Conservation (phyloP, 164 flowering plant species). For the Umbellularia californica region DNA sequence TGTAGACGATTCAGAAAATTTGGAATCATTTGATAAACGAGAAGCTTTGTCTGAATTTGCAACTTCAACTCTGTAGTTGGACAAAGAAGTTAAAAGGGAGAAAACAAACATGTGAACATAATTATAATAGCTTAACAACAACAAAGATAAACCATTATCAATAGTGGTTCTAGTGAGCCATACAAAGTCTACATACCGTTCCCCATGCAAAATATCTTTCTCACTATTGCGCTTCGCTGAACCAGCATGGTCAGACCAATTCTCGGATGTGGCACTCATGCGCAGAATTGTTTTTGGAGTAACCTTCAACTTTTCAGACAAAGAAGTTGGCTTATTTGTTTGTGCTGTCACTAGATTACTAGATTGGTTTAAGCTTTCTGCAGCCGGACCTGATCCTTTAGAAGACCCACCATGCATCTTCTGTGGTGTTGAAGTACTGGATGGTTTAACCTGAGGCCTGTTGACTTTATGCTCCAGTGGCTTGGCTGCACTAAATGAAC, state of each 20-base stretch:
- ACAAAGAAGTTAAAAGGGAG: background rate
- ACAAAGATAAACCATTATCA: too few species aligned
- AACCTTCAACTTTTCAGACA: conserved; percentile 42
- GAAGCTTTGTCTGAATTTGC: conserved; percentile 30
- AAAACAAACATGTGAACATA: conserved; percentile 1
- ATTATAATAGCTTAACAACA: background rate
- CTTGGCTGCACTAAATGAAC: conserved; percentile 19
- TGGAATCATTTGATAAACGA: conserved; percentile 33
- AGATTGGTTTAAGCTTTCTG: conserved; percentile 33
- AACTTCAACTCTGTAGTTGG: conserved; percentile 33
- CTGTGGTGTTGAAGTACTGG: conserved; percentile 26
- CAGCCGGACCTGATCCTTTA: conserved; percentile 24
- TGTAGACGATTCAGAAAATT: conserved; percentile 41
- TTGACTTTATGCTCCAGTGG: conserved; percentile 29
- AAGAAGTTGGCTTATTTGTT: conserved; percentile 33
- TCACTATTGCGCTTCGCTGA: conserved; percentile 23
- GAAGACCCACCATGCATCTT: conserved; percentile 27
- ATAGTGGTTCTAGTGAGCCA: background rate
- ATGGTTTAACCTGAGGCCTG: conserved; percentile 34
- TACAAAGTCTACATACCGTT: conserved; percentile 31
- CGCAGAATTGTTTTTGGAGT: conserved; percentile 34
- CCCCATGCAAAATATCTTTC: conserved; percentile 21
- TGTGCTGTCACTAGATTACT: conserved; percentile 33
- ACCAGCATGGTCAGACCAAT: conserved; percentile 16
- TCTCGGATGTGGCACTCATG: conserved; percentile 7